Evolutionary conservation across 345 rosid genomes (phyloP).

Genomic region (Sapria himalayana): DNA sequence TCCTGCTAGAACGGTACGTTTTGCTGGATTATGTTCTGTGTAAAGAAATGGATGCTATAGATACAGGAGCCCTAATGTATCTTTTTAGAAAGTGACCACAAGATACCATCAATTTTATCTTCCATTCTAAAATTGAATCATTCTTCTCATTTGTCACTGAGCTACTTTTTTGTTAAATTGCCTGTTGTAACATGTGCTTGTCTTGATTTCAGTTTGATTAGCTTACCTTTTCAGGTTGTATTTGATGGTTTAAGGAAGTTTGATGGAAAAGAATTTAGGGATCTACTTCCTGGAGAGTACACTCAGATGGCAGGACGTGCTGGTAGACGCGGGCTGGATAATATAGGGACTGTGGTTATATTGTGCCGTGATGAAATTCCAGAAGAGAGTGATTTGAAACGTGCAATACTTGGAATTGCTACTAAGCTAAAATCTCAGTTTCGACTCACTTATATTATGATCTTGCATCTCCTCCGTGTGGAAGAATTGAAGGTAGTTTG

Average conservation of each 20-base stretch:
- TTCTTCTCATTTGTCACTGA: no score
- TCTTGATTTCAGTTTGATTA: no score
- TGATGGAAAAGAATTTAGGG: constrained; percentile 81
- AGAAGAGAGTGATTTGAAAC: constrained; percentile 39
- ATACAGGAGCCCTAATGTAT: no score
- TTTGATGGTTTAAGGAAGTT: constrained; percentile 85
- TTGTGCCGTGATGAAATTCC: constrained; percentile 96
- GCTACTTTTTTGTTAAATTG: no score
- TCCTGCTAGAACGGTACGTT: constrained; percentile 90
- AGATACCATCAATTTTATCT: no score
- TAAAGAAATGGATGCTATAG: no score
- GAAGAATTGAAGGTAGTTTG: constrained; percentile 81
- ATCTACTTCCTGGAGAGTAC: constrained; percentile 85
- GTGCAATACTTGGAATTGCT: constrained; percentile 56
- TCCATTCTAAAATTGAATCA: no score
- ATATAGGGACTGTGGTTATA: constrained; percentile 77
- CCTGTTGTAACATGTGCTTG: no score
- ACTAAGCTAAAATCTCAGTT: constrained; percentile 82
- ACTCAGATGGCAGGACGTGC: constrained; percentile 99
- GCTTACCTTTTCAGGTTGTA: constrained; percentile 57
- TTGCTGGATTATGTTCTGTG: constrained; percentile 5
- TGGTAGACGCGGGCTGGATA: constrained; percentile 95
- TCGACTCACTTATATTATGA: constrained; percentile 91
- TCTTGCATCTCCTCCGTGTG: constrained; percentile 90
- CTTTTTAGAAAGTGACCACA: no score